These are phyloP conservation scores for Funneliformis mosseae DNA, from an alignment of 192 early-diverging fungal species.

Conservation along the genomic window DNA sequence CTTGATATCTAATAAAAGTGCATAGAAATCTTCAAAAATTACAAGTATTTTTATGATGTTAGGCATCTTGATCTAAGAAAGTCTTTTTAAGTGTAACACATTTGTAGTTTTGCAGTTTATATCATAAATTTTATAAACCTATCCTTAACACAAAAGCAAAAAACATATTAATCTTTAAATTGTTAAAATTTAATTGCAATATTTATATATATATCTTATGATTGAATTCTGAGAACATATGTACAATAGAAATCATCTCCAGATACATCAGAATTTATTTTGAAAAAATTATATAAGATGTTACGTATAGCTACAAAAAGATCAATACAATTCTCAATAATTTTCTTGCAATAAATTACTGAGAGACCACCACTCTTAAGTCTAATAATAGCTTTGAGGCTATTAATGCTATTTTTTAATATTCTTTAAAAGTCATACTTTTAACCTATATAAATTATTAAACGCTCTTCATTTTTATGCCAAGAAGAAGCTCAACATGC, in stretches of 20 bases:
- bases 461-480: slow-evolving; percentile 33
- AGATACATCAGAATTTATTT: slow-evolving; percentile 27
- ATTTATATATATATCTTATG: slow-evolving; percentile 2
- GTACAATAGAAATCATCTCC: slow-evolving; percentile 26
- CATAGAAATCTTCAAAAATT: slow-evolving; percentile 31
- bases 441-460: slow-evolving; percentile 19
- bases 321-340: slow-evolving; percentile 28
- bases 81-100: slow-evolving; percentile 24
- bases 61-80: slow-evolving; percentile 22
- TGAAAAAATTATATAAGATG: slow-evolving; percentile 33
- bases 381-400: slow-evolving; percentile 31
- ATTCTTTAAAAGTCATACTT: slow-evolving; percentile 31
- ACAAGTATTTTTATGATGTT: slow-evolving; percentile 20
- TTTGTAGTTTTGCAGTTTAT: slow-evolving; percentile 32
- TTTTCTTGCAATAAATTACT: slow-evolving; percentile 27
- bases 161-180: background rate
- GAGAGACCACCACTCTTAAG: slow-evolving; percentile 37
- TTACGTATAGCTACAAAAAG: slow-evolving; percentile 32
- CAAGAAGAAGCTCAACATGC: slow-evolving; percentile 32
- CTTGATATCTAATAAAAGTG: slow-evolving; percentile 16
- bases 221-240: slow-evolving; percentile 1
- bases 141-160: slow-evolving; percentile 17
- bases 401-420: slow-evolving; percentile 33
- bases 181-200: background rate
- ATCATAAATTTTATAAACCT: slow-evolving; percentile 3